Percentiles rank a stretch among this genome's conserved stretches.
phyloP scores from a whole-genome alignment of 2,329 filamentous ascomycete species.

The Botrytis sinoallii region DNA sequence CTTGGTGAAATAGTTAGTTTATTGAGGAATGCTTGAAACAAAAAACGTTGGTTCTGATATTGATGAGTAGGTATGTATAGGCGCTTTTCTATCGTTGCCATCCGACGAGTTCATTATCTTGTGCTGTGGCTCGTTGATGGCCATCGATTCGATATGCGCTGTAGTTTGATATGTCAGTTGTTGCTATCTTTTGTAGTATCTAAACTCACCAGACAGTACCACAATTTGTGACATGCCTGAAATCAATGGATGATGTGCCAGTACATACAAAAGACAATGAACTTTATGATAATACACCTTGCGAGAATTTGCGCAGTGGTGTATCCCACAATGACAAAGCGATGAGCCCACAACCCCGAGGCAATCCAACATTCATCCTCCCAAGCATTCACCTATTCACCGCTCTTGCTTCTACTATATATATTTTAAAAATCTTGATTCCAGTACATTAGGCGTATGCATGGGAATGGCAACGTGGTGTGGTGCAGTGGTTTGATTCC shows the following conservation, averaged over 20 bases:
- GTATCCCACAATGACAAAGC: background rate
- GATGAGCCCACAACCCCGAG: background rate
- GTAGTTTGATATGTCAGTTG: background rate
- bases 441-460: background rate
- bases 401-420: background rate
- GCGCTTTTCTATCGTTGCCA: too few species aligned
- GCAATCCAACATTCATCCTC: background rate
- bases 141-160: background rate
- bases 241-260: background rate
- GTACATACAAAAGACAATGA: background rate
- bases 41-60: background rate
- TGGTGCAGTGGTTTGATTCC: conserved; percentile 5
- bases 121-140: background rate
- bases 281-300: background rate
- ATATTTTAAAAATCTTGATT: background rate
- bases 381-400: background rate
- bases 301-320: background rate
- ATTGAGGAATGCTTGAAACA: background rate
- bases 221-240: background rate
- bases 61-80: background rate
- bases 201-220: fast-evolving
- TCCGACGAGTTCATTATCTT: background rate
- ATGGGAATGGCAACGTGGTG: background rate
- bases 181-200: background rate
- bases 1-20: background rate